Evolutionary conservation across 2,329 filamentous ascomycete genomes (phyloP), one percentile per base, ranked within the genome.

Genomic region (Alternaria gaisen): DNA sequence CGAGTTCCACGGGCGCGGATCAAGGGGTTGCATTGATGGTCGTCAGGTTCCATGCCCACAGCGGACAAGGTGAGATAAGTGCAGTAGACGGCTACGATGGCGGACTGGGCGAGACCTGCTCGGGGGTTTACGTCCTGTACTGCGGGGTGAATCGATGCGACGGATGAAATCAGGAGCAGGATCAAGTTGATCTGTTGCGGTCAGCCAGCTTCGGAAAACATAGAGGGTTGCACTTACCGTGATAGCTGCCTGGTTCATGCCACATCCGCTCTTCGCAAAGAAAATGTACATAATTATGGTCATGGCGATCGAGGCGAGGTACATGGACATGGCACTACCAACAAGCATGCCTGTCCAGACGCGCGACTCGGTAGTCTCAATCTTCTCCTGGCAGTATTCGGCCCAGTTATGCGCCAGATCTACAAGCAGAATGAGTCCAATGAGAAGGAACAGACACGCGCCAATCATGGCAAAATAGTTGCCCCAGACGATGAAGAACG

Each of bases 31-130:
- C 95, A 99, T 67, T 92, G 87, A 71, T 92, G 90, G 82, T 97
- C 89, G 78, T 98, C 94, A 0, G 95, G 95, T 73, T 99, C 94
- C 95, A 99, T 98, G 56, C 93, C 97, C 1, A 99, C 95, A 26
- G 95, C 95, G 3, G 94, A 97, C 89, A 99, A 93, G 68, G 95
- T 99, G 56, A 99, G 87, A 77, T 99, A 99, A 43, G 95, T 98
- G 87, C 95, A 99, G 84, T 99, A 99, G 60, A 97, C 88, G 18
- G 94, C 93, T 44, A 99, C 95, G 87, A 98, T 97, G 64, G 95
- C 94, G 42, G 94, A 93, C 78, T 99, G 95, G n/a, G 95, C 95
- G 60, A 99, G 86, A 50, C 95, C 95, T 42, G 95, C 95, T 76
- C 94, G 93, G 48, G 94, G 89, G 79, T 99, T 99, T 77, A 90